A percentile compares a stretch with the other conserved stretches of the same genome.
Evolutionary conservation across 2,329 filamentous ascomycete species (phyloP).

Genomic region (Pezizomycotina sp.): DNA sequence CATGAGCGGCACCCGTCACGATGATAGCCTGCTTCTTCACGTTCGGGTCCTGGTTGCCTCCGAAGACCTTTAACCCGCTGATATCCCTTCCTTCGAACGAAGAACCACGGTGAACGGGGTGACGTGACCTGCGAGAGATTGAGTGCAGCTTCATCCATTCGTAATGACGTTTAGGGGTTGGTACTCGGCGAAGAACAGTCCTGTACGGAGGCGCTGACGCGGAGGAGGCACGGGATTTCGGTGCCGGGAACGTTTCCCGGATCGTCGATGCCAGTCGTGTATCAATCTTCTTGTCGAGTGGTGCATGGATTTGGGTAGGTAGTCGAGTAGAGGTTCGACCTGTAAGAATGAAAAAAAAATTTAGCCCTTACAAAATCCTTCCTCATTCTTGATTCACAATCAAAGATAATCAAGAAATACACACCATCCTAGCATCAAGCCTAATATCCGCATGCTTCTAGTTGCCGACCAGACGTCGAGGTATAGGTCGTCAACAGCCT

Average conservation of each 20-base stretch:
- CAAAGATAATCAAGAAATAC: constrained; percentile 24
- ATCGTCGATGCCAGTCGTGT: constrained; percentile 63
- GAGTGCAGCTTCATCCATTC: constrained; percentile 85
- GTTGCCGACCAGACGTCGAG: constrained; percentile 84
- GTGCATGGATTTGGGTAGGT: constrained; percentile 60
- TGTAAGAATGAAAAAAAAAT: constrained; percentile 24
- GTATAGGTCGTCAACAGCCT: constrained; percentile 57
- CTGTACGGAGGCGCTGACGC: constrained; percentile 25
- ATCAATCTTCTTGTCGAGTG: constrained; percentile 59
- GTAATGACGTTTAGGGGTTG: constrained; percentile 71
- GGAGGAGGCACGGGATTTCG: constrained; percentile 19
- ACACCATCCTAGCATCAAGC: constrained; percentile 59
- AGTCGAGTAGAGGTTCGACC: constrained; percentile 55
- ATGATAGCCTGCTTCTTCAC: constrained; percentile 49
- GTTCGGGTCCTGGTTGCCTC: constrained; percentile 33
- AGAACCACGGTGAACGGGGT: constrained; percentile 61
- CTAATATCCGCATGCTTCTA: constrained; percentile 70
- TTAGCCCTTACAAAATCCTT: background rate
- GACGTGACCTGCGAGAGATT: constrained; percentile 73
- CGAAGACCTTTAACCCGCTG: constrained; percentile 52
- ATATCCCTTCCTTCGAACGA: constrained; percentile 81
- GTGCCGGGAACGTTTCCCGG: constrained; percentile 52
- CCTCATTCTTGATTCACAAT: constrained; percentile 7
- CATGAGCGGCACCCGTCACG: constrained; percentile 73
- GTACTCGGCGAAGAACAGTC: constrained; percentile 78